phyloP scores from a whole-genome alignment of 2,329 filamentous ascomycete species.

The Helicocarpus griseus region DNA sequence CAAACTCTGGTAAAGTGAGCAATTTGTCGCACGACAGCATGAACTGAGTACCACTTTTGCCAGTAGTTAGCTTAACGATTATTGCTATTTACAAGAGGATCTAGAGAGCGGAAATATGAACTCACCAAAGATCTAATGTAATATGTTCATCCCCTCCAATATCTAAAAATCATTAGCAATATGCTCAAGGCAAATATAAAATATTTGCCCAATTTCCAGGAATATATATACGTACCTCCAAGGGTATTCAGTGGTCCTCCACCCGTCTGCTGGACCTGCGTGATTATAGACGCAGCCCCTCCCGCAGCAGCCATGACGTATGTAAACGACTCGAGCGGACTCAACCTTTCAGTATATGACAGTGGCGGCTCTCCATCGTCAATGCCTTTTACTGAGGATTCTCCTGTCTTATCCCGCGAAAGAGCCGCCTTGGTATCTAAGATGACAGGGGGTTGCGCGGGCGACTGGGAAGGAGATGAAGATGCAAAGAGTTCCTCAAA shows the following conservation, averaged over 20 bases:
- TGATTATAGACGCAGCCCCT: constrained; percentile 96
- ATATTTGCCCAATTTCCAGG: not conserved
- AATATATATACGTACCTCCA: constrained; percentile 57
- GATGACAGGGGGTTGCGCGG: constrained; percentile 39
- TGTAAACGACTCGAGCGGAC: constrained; percentile 81
- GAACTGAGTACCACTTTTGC: constrained; percentile 55
- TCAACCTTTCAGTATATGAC: constrained; percentile 89
- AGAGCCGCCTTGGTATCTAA: constrained; percentile 78
- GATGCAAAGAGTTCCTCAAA: constrained; percentile 40
- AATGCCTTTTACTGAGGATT: constrained; percentile 59
- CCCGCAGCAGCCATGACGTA: constrained; percentile 98
- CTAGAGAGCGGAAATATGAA: not conserved
- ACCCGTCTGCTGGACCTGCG: constrained; percentile 91
- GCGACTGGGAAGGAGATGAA: constrained; percentile 34
- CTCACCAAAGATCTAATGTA: constrained; percentile 83
- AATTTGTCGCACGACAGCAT: constrained; percentile 91
- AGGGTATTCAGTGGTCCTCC: constrained; percentile 77
- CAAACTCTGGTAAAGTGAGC: constrained; percentile 91
- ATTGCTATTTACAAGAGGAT: constrained; percentile 2
- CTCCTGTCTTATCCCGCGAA: constrained; percentile 69
- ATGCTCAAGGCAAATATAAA: too few relatives aligned
- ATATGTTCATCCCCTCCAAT: constrained; percentile 74
- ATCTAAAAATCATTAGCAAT: constrained; percentile 8
- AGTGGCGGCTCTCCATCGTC: constrained; percentile 88
- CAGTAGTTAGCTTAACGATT: constrained; percentile 12